Evolutionary conservation across 192 early-diverging fungal species (phyloP), one percentile per base, ranked within the genome.

Genomic region (Powellomyces hirtus): DNA sequence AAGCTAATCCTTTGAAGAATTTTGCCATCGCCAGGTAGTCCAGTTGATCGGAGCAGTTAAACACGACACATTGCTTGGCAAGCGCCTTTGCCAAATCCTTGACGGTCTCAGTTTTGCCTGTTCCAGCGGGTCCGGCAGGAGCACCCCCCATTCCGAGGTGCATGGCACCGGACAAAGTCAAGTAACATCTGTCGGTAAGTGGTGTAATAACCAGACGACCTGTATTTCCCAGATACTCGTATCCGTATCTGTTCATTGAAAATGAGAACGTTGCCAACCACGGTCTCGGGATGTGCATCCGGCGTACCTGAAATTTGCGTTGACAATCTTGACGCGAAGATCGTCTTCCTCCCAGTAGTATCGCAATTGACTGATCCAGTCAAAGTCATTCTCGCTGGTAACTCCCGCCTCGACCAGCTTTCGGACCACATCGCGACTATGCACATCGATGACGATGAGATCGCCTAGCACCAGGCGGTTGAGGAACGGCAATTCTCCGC

Each of bases 291-390:
- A 56, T 16, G 53, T 16, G 46, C 46, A 14, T 1, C 8, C 14
- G 33, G 18, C 69, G 38, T 77, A 81, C 67, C 73, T 72, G 74
- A 86, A 86, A 57, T 85, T 85, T 1, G 84, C 84, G 66, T 86
- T 86, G 2, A 86, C 83, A 61, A 86, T 86, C 56, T 81, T 85
- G 20, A 86, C 77, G 55, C 79, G 51, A n/a, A 86, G 68, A 52
- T 86, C 84, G 38, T 86, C 77, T 22, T 85, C 75, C 55, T 86
- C 84, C 84, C 84, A 86, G 52, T 86, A 86, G 63, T 86, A 86
- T 50, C 84, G 53, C 37, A 86, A 63, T 59, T 86, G 84, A 30
- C 81, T 84, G 56, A 86, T 86, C 84, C 84, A 86, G 66, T 84
- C 82, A 66, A 85, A 86, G 68, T 86, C 84, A 59, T 85, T 85